Conservation (phyloP, 129 eudicot genomes). For the carrot (Daucus carota) region DH1_v3.0 NC_030388.2:29974001-29974500, state of each 20-base stretch:
- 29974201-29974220: not conserved
- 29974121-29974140: not conserved
- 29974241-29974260: not conserved
- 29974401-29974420: not conserved
- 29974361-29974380: not conserved
- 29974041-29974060: not conserved
- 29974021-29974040: constrained; percentile 39
- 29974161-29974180: not conserved
- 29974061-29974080: not conserved
- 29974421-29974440: not conserved
- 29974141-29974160: not conserved
- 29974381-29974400: not conserved
- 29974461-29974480: no score
- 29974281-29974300: no score
- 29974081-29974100: not conserved
- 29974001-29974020: constrained; percentile 58
- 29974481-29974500: no score
- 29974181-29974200: not conserved
- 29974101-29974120: not conserved
- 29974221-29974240: not conserved
- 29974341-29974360: not conserved
- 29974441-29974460: not conserved
- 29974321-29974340: not conserved
- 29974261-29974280: not conserved
- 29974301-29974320: not conserved